Evolutionary conservation across 2,329 filamentous ascomycete genomes (phyloP), one percentile per base, ranked within the genome.

Genomic region (Aureobasidium namibiae): DNA sequence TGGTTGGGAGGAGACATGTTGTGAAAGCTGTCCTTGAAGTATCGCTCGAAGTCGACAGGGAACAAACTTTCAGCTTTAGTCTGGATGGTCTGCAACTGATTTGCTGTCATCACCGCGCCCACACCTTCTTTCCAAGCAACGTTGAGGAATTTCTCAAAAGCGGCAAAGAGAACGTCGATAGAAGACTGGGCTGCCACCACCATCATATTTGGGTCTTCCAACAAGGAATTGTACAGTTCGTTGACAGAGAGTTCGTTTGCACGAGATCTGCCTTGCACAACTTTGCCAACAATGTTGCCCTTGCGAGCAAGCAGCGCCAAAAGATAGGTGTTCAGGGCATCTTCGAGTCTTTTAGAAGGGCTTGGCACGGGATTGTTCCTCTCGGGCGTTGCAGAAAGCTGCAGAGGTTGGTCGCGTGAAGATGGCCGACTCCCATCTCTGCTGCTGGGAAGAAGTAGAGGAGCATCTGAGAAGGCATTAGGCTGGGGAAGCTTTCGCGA

Each of bases 141-240:
- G 61, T 85, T 85, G 61, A 96, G 76, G 66, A 96, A 97, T 62
- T 95, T 96, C 70, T 96, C 92, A 70, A 96, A 97, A 0, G 92
- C 88, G 26, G 89, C 88, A 68, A 96, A 95, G 5, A 97, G 81
- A 21, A 92, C 85, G 67, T 96, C 91, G 9, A 92, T 84, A 3
- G 86, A 82, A 9, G 89, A 80, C 61, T 96, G 90, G 0, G 85
- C 81, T 1, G 89, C 84, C 10, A 85, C 78, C 56, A 95, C 88
- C 63, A 89, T 81, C 67, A 90, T 90, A 56, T 84, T 87, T 0
- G 91, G 89, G 63, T 88, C 88, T 70, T 96, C 91, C 18, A 95
- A 84, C 14, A 96, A 80, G 34, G 85, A 82, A 69, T 96, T 96
- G 74, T 96, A 96, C 1, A 96, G 78, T 65, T 95, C 90, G 67